Evolutionary conservation across 306 rosid species (phyloP).

Genomic region (Macrotyloma uniflorum): DNA sequence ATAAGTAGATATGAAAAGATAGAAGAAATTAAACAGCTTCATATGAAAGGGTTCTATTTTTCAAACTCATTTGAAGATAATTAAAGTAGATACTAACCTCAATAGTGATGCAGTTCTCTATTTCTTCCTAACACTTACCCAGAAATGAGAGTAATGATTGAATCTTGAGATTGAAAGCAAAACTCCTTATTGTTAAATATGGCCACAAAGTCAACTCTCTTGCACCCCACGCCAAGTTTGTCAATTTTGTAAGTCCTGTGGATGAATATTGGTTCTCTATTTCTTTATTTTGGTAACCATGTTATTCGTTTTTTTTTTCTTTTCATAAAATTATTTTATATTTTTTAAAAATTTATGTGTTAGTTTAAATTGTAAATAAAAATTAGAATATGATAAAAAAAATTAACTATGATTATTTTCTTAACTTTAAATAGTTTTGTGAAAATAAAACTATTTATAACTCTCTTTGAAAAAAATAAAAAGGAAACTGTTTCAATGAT

Average conservation of each 20-base stretch:
- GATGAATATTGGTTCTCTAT: no score
- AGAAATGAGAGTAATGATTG: background rate
- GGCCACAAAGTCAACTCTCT: slow-evolving; percentile 13
- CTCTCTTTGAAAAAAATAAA: no score
- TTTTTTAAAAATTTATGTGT: no score
- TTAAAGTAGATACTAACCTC: slow-evolving; percentile 11
- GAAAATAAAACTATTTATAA: no score
- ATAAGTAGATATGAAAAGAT: background rate
- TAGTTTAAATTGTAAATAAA: no score
- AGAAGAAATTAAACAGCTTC: background rate
- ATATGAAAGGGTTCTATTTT: background rate
- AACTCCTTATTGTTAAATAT: background rate
- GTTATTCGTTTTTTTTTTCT: no score
- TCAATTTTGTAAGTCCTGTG: background rate
- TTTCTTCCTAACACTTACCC: background rate
- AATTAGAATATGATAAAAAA: no score
- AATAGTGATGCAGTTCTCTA: background rate
- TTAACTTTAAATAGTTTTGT: no score
- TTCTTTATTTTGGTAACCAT: no score
- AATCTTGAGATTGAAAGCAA: background rate
- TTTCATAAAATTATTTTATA: no score
- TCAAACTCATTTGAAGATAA: background rate
- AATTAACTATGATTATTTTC: no score
- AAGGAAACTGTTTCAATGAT: no score
- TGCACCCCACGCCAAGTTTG: slow-evolving; percentile 24